Percentiles rank a stretch among this genome's conserved stretches.
These are phyloP conservation scores for Xylariaceae sp. DNA, from an alignment of 2,329 filamentous ascomycete species.

Conservation along the genomic window DNA sequence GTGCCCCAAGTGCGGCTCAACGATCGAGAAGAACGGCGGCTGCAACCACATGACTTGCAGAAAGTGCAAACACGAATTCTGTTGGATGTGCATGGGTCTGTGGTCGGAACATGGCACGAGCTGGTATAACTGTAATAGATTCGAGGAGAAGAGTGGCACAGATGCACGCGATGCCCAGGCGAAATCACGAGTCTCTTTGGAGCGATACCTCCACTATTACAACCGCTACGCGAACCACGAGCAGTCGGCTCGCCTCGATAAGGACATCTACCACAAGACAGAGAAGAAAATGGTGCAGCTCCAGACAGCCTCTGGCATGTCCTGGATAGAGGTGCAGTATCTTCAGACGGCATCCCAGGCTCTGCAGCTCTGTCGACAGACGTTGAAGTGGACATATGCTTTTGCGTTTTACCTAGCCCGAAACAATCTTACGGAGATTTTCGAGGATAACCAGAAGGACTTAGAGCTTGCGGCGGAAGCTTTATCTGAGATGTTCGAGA, in stretches of 20 bases:
- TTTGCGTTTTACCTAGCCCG: slow-evolving; percentile 96
- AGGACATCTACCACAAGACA: slow-evolving; percentile 91
- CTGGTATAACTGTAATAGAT: slow-evolving; percentile 99
- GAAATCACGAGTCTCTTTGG: slow-evolving; percentile 80
- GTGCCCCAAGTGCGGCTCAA: slow-evolving; percentile 91
- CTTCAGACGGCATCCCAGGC: slow-evolving; percentile 89
- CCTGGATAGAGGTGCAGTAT: slow-evolving; percentile 99
- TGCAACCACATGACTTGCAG: slow-evolving; percentile 40
- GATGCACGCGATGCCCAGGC: slow-evolving; percentile 91
- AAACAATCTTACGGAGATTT: slow-evolving; percentile 95
- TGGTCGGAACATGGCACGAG: slow-evolving; percentile 98
- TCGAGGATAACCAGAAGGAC: slow-evolving; percentile 98
- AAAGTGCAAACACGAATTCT: slow-evolving; percentile 50
- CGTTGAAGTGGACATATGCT: slow-evolving; percentile 97
- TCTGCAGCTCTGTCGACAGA: slow-evolving; percentile 94
- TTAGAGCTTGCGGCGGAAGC: slow-evolving; percentile 95
- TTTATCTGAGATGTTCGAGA: slow-evolving; percentile 98
- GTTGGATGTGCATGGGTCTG: slow-evolving; percentile 99
- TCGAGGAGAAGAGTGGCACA: slow-evolving; percentile 88
- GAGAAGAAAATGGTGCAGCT: slow-evolving; percentile 99
- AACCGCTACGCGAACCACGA: slow-evolving; percentile 99
- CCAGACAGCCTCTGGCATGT: slow-evolving; percentile 89
- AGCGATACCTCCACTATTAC: slow-evolving; percentile 98
- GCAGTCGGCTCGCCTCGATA: slow-evolving; percentile 92
- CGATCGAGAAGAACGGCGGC: slow-evolving; percentile 87